phyloP scores from a whole-genome alignment of 2,329 filamentous ascomycete species.

The Plectosphaerella plurivora region DNA sequence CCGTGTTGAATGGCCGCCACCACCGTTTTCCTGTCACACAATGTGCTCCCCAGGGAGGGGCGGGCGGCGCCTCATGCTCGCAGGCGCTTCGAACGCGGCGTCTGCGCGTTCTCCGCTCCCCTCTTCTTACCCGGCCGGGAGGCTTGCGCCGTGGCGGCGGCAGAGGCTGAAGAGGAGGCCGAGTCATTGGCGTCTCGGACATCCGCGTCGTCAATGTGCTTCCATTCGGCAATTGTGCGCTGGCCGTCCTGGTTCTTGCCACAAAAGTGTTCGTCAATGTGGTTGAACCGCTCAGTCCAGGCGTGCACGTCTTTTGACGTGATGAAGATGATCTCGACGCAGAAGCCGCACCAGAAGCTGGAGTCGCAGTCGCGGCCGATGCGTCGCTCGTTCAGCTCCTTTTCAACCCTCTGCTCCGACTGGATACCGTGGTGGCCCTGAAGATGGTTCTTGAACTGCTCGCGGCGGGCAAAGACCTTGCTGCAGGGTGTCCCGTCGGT shows the following conservation, averaged over 20 bases:
- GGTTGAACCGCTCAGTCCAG: constrained; percentile 56
- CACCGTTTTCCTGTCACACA: too few relatives aligned
- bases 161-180: background rate
- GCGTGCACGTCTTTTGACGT: constrained; percentile 45
- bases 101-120: too few relatives aligned
- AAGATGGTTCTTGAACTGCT: constrained; percentile 61
- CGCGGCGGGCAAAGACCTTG: constrained; percentile 52
- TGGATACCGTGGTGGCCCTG: constrained; percentile 38
- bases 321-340: constrained; percentile 51
- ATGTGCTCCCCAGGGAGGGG: too few relatives aligned
- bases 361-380: constrained; percentile 61
- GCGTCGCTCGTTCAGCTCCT: constrained; percentile 47
- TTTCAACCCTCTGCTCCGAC: constrained; percentile 27
- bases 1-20: too few relatives aligned
- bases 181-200: background rate
- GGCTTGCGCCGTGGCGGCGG: too few relatives aligned
- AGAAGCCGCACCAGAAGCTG: constrained; percentile 88
- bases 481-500: constrained; percentile 39
- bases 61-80: too few relatives aligned
- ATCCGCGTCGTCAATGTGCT: constrained; percentile 16
- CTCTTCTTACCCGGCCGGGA: too few relatives aligned
- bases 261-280: constrained; percentile 71
- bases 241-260: constrained; percentile 36
- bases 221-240: constrained; percentile 54
- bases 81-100: too few relatives aligned